Base-by-base conservation (phyloP, 2,329 filamentous ascomycete species). In the Diaporthe citrichinensis region DNA sequence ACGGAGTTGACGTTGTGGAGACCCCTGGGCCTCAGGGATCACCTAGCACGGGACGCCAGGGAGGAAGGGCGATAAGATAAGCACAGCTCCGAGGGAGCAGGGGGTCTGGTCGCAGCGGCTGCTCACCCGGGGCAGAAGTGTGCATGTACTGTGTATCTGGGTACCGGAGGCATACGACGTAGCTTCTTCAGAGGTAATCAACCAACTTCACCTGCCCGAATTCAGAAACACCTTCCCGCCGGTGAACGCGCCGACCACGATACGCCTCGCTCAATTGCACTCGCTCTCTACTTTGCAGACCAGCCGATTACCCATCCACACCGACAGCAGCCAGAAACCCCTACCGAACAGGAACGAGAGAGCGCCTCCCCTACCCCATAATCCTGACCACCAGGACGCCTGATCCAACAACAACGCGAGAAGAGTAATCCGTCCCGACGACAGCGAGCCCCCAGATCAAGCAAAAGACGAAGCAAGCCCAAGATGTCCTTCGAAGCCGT, bases 401-500 rank as follows among this genome's bases (percentile, higher is more conserved):
- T 17, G 34, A 39, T 25, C 57, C 61, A 31, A 28, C 17, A 36
- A 59, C n/a, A 36, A 14, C 3, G 31, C 53, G n/a, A 71, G 25
- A 34, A 71, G 25, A n/a, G 8, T 10, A 69, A 15, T 12, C 4
- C 51, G 10, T 28, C 25, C 25, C 17, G 7, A 57, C 41, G 46
- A 49, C 51, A 59, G n/a, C 51, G 3, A 36, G 4, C 49, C 14
- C 8, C 23, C 34, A 15, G 2, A 15, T n/a, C 7, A 31, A 41
- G 20, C 36, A 28, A 51, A 51, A n/a, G 9, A 8, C 4, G 6
- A 6, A 36, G 2, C 20, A 34, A 65, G 15, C 41, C 65, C 73
- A 82, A 79, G 72, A 95, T 95, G 94, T 94, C 94, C 72, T 94
- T 95, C 86, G 93, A 95, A 78, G 85, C 91, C 59, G 89, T 92